A percentile compares a stretch with the other conserved stretches of the same genome.
These are phyloP conservation scores for Umbelopsis sp. DNA, from an alignment of 192 early-diverging fungal species.

Conservation along the genomic window DNA sequence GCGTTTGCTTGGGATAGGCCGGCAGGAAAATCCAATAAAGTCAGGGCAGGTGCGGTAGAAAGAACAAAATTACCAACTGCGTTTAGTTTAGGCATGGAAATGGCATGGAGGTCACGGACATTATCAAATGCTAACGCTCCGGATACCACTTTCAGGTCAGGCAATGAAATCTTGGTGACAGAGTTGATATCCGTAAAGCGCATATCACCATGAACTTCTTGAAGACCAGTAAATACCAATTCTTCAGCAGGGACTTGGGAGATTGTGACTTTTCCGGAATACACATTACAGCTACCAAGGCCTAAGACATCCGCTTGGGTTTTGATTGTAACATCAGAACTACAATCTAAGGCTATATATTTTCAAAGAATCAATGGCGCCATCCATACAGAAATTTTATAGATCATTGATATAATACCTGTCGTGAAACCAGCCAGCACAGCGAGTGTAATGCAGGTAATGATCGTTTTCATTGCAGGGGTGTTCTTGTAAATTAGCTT, in stretches of 20 bases:
- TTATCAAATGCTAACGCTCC: slow-evolving; percentile 19
- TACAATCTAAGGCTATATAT: slow-evolving; percentile 7
- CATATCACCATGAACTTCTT: slow-evolving; percentile 22
- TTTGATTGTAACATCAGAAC: slow-evolving; percentile 20
- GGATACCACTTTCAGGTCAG: slow-evolving; percentile 21
- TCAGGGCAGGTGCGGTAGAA: slow-evolving; percentile 18
- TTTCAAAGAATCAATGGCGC: background rate
- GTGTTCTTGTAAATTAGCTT: no score
- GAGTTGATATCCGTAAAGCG: slow-evolving; percentile 11
- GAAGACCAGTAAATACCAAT: slow-evolving; percentile 16
- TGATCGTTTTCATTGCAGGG: background rate
- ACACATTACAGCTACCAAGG: slow-evolving; percentile 26
- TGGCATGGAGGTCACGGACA: slow-evolving; percentile 7
- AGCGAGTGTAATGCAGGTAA: slow-evolving; percentile 7
- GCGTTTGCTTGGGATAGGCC: slow-evolving; percentile 31
- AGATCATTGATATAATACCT: background rate
- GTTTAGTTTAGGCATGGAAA: slow-evolving; percentile 26
- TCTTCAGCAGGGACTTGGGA: background rate
- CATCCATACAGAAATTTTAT: background rate
- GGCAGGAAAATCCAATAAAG: slow-evolving; percentile 25
- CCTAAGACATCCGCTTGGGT: slow-evolving; percentile 34
- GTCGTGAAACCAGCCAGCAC: background rate
- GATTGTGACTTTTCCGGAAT: slow-evolving; percentile 30
- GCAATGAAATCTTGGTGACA: slow-evolving; percentile 19
- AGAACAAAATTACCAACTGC: slow-evolving; percentile 20